Percentiles rank a stretch among this genome's conserved stretches.
phyloP scores from a whole-genome alignment of 345 rosid genomes.

The Eucalyptus sp. region DNA sequence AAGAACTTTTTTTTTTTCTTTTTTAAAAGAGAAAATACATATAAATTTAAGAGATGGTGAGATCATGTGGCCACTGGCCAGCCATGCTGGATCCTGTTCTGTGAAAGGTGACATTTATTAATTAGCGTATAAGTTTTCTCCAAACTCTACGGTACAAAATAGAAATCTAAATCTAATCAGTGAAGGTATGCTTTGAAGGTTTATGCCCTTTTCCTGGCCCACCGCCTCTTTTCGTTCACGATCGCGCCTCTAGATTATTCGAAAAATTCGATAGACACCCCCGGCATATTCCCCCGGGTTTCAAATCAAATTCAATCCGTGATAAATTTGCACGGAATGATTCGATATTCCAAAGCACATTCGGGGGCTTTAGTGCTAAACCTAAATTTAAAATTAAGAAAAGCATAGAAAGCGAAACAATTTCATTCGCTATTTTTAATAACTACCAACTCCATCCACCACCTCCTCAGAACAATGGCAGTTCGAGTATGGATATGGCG shows the following conservation, averaged over 20 bases:
- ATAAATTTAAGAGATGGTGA: neutral
- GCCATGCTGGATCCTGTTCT: neutral
- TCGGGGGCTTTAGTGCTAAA: neutral
- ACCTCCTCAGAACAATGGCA: neutral
- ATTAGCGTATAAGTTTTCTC: neutral
- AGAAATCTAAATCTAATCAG: neutral
- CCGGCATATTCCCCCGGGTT: neutral
- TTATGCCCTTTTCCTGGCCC: neutral
- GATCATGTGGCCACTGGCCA: constrained; percentile 26
- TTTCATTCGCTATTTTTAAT: neutral
- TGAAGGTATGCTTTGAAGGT: neutral
- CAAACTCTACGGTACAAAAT: neutral
- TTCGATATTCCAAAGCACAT: neutral
- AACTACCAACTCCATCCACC: neutral
- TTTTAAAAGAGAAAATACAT: neutral
- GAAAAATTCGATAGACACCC: neutral
- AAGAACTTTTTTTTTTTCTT: neutral
- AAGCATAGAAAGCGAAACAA: neutral
- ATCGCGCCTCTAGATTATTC: neutral
- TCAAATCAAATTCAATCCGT: neutral
- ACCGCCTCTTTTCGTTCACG: neutral
- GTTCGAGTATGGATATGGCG: neutral
- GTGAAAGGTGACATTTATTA: neutral
- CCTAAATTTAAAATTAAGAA: neutral
- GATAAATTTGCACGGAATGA: neutral